These are phyloP conservation scores for Beauveria sp. DNA, from an alignment of 2,329 filamentous ascomycete genomes.

Conservation along the genomic window DNA sequence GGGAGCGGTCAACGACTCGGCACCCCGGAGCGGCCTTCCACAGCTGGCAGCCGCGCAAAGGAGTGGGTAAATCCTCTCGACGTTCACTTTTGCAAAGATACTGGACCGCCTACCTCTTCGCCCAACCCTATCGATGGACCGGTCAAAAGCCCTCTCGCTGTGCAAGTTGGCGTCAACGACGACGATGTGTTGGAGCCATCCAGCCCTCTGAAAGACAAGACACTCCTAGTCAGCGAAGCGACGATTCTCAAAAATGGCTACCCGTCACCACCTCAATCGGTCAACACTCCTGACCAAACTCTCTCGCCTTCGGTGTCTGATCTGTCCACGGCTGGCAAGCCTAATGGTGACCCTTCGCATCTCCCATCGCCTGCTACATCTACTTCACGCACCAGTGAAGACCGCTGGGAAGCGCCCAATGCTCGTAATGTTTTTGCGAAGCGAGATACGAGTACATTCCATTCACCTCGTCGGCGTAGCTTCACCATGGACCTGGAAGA, in stretches of 20 bases:
- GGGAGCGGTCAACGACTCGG: conserved; percentile 23
- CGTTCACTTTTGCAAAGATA: conserved; percentile 32
- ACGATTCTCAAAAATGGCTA: conserved; percentile 19
- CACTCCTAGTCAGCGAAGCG: not conserved
- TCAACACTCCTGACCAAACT: conserved; percentile 21
- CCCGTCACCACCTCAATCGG: conserved; percentile 31
- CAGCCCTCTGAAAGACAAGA: not conserved
- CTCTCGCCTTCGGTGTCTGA: conserved; percentile 12
- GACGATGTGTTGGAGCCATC: conserved; percentile 14
- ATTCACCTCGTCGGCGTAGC: conserved; percentile 37
- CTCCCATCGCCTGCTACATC: conserved; percentile 38
- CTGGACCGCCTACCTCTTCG: conserved; percentile 16
- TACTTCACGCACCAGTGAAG: conserved; percentile 30
- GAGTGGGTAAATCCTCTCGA: conserved; percentile 42
- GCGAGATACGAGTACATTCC: conserved; percentile 42
- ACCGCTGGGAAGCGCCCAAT: conserved; percentile 31
- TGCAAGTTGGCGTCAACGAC: conserved; percentile 23
- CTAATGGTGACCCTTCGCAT: conserved; percentile 19
- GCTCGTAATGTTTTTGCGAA: conserved; percentile 42
- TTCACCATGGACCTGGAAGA: conserved; percentile 41
- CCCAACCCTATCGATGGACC: conserved; percentile 18
- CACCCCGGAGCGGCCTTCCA: conserved; percentile 27
- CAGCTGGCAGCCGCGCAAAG: conserved; percentile 26
- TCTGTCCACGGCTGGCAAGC: conserved; percentile 1
- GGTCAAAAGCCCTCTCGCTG: conserved; percentile 31